These are phyloP conservation scores for Fusarium bulbicola DNA, from an alignment of 2,329 filamentous ascomycete genomes.

Conservation along the genomic window DNA sequence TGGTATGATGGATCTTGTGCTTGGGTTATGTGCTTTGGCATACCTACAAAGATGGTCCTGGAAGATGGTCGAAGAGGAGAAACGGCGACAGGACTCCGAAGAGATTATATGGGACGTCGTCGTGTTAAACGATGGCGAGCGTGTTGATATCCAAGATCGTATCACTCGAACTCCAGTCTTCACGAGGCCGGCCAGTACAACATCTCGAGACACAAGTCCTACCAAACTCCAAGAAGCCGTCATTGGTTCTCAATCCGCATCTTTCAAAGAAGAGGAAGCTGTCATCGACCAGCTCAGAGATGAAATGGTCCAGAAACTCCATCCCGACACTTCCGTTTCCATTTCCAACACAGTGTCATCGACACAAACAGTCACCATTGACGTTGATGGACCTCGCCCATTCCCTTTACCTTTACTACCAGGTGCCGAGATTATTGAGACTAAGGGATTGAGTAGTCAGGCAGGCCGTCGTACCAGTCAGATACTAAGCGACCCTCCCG, in stretches of 20 bases:
- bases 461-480: conserved; percentile 23
- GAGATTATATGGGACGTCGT: conserved; percentile 74
- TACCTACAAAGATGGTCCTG: conserved; percentile 68
- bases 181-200: neutral
- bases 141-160: conserved; percentile 60
- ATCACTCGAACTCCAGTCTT: conserved; percentile 1
- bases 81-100: conserved; percentile 57
- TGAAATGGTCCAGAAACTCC: conserved; percentile 64
- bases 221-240: neutral
- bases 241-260: neutral
- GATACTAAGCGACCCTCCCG: conserved; percentile 33
- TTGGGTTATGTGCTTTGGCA: conserved; percentile 68
- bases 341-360: conserved; percentile 68
- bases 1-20: conserved; percentile 67
- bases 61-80: conserved; percentile 60
- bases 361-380: conserved; percentile 71
- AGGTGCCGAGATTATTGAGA: conserved; percentile 67
- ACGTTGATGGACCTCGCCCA: conserved; percentile 63
- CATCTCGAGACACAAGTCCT: neutral
- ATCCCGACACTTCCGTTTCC: conserved; percentile 65
- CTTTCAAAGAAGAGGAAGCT: conserved; percentile 53
- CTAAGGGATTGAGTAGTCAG: conserved; percentile 48
- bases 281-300: conserved; percentile 56
- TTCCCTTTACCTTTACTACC: conserved; percentile 64
- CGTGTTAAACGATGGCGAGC: conserved; percentile 65